Percentiles rank a stretch among this genome's conserved stretches.
Conservation (phyloP, 306 rosid genomes). For the Canavalia gladiata region DNA sequence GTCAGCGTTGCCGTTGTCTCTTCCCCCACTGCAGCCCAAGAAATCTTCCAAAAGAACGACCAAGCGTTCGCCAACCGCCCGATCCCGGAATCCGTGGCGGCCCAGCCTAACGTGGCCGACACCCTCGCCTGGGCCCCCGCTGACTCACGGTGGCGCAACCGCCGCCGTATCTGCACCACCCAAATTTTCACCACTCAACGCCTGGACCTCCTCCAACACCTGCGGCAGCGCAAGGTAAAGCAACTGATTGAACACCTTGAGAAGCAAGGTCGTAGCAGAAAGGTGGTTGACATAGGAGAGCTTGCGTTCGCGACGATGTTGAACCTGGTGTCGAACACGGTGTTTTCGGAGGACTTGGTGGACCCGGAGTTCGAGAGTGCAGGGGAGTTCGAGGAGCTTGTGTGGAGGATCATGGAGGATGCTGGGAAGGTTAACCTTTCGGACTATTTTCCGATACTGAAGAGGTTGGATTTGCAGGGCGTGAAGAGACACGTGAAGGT, state of each 20-base stretch:
- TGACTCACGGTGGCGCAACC: slow-evolving; percentile 60
- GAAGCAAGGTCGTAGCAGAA: not conserved
- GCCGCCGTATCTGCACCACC: slow-evolving; percentile 65
- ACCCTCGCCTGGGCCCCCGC: slow-evolving; percentile 71
- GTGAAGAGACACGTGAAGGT: slow-evolving; percentile 57
- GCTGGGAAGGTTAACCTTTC: slow-evolving; percentile 65
- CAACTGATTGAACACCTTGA: slow-evolving; percentile 53
- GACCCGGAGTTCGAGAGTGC: slow-evolving; percentile 59
- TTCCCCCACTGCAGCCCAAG: slow-evolving; percentile 59
- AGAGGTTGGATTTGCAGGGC: slow-evolving; percentile 62
- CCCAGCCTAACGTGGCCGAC: slow-evolving; percentile 67
- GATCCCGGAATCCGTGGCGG: slow-evolving; percentile 55
- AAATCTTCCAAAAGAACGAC: slow-evolving; percentile 65
- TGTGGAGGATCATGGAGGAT: slow-evolving; percentile 75
- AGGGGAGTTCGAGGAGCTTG: slow-evolving; percentile 64
- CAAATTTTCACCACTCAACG: slow-evolving; percentile 59
- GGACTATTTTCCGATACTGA: slow-evolving; percentile 64
- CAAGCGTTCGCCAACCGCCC: slow-evolving; percentile 59
- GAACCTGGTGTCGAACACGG: slow-evolving; percentile 65
- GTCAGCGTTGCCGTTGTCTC: slow-evolving; percentile 56
- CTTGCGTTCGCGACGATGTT: slow-evolving; percentile 60
- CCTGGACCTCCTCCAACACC: slow-evolving; percentile 60
- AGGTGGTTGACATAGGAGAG: slow-evolving; percentile 49
- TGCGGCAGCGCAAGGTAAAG: slow-evolving; percentile 58
- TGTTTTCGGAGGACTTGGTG: slow-evolving; percentile 67